Evolutionary conservation across 495 filamentous ascomycete species (phyloP), one percentile per base, ranked within the genome.

Genomic region (Rusavskia elegans): DNA sequence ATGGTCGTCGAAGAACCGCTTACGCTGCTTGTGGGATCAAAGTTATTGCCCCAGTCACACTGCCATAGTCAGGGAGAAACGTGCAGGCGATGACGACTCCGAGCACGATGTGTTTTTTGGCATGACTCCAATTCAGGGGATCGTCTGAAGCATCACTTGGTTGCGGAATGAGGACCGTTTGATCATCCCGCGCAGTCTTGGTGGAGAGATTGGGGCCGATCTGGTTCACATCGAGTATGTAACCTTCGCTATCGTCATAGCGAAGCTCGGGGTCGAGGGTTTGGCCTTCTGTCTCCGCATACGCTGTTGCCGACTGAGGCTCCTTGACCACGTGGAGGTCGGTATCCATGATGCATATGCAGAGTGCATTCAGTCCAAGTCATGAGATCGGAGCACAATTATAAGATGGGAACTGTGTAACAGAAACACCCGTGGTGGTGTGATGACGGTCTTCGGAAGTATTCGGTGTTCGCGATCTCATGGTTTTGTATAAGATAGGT

Each of bases 91-190:
- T 70, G n/a, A 81, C 67, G 19, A 79, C 62, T 14, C 72, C 63
- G 0, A 81, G 66, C 39, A 76, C 74, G n/a, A 72, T 11, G 53
- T 78, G 68, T 61, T 81, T 82, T 55, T 68, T 74, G 36, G 55
- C 56, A 57, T 61, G 61, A 36, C 55, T 64, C 78, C 78, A 82
- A 57, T 80, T 81, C 38, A 83, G 61, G 0, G 78, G 78, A 59
- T 82, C 79, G 48, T 74, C 64, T 0, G 71, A 67, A 42, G 79
- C 72, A 48, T 69, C 66, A 50, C 67, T 71, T 2, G 79, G 79
- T 60, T 82, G 78, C 0, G 79, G 79, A 45, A 81, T 77, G n/a
- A 82, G 66, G 36, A 79, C 65, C 0, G 70, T 78, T 25, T 68
- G 65, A 13, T 68, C 68, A 53, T 73, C 70, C 37, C 52, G 55